Evolutionary conservation across 345 rosid genomes (phyloP), one percentile per base, ranked within the genome.

Genomic region (Rubroshorea leprosula): DNA sequence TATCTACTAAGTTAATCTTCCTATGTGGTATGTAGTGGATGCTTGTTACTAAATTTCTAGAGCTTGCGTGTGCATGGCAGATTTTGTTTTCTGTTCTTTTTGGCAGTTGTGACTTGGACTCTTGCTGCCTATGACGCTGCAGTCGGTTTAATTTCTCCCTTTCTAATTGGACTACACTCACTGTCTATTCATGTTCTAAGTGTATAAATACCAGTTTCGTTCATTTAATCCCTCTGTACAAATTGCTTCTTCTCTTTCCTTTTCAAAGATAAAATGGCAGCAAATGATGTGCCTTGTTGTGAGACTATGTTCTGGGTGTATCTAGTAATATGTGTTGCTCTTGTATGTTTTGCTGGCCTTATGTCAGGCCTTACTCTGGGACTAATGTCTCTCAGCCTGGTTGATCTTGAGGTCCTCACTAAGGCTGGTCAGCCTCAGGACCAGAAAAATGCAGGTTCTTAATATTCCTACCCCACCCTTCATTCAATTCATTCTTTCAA

Each of bases 301-400:
- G 87, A 82, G 68, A 62, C 86, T 9, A 83, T 85, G 93, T 87
- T 90, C 77, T 90, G 95, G 89, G 73, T 78, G 5, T 87, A 87
- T 57, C 70, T 87, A 14, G 20, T 76, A 48, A 69, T 73, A 58
- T 78, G 83, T 49, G 63, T 80, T 27, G 69, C 64, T 50, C 81
- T 90, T 16, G 96, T 85, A 26, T 67, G 45, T 20, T 90, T 90
- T 17, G 94, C 96, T 27, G 97, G 97, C 55, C 77, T 90, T 49
- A 87, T 90, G 97, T 90, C 97, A 29, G 96, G 97, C 15, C 82
- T 90, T 21, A 85, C 94, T 24, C 67, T 90, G 16, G 97, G 97
- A 35, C 96, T 90, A 68, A 90, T 90, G 96, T 87, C 96, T 47
- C 84, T 90, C 60, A 83, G 89, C 74, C 57, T 82, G 3, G 89